Conservation (phyloP, 2,329 filamentous ascomycete species). For the Fusarium pilosicola region DNA sequence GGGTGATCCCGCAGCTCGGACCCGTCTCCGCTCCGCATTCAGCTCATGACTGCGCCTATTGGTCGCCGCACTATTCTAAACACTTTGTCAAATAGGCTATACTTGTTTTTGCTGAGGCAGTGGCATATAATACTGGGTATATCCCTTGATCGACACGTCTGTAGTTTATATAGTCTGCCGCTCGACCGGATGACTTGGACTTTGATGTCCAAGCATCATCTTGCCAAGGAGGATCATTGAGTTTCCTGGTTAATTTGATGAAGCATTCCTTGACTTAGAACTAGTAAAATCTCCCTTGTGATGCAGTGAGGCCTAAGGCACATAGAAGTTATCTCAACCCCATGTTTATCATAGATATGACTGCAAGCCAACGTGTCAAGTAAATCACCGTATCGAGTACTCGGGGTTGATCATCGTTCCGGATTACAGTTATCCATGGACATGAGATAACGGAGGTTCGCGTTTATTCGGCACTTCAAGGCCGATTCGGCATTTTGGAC, state of each 20-base stretch:
- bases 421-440: background rate
- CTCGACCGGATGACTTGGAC: slow-evolving; percentile 1
- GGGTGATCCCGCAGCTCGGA: slow-evolving; percentile 16
- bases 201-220: background rate
- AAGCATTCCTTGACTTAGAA: background rate
- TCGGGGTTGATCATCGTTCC: background rate
- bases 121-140: background rate
- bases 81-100: background rate
- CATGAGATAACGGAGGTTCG: background rate
- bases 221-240: background rate
- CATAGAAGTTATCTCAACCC: background rate
- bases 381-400: too few relatives aligned
- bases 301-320: rapidly evolving
- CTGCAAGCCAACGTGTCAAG: background rate
- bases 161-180: background rate
- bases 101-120: too few relatives aligned
- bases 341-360: background rate
- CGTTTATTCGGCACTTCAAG: background rate
- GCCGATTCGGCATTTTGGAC: background rate
- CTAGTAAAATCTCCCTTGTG: background rate
- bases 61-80: too few relatives aligned
- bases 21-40: slow-evolving; percentile 20
- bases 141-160: background rate
- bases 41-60: background rate
- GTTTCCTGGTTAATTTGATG: background rate